A percentile compares a stretch with the other conserved stretches of the same genome.
phyloP scores from a whole-genome alignment of 2,329 filamentous ascomycete species.

The Arthroderma sp. region DNA sequence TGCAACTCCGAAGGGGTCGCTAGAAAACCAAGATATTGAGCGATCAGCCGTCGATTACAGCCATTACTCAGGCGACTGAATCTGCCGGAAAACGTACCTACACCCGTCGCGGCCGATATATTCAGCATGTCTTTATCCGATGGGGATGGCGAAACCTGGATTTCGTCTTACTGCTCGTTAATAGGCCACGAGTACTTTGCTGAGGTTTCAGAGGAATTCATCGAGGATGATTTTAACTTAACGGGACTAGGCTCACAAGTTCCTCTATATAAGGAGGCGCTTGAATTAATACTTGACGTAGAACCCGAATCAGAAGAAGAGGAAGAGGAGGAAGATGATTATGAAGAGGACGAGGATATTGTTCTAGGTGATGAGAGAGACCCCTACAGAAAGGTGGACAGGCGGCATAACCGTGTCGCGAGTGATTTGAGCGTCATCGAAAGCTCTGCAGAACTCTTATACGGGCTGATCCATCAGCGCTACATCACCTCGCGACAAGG shows the following conservation, averaged over 20 bases:
- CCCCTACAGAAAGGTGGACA: slow-evolving; percentile 41
- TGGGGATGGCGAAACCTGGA: slow-evolving; percentile 73
- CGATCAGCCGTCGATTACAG: too few relatives aligned
- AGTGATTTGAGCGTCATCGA: slow-evolving; percentile 93
- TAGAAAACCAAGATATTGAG: too few relatives aligned
- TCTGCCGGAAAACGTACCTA: too few relatives aligned
- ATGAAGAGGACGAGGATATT: slow-evolving; percentile 57
- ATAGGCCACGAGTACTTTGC: slow-evolving; percentile 98
- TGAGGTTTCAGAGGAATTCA: slow-evolving; percentile 96
- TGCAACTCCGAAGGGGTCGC: too few relatives aligned
- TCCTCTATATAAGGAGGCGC: slow-evolving; percentile 95
- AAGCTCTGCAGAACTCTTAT: slow-evolving; percentile 93
- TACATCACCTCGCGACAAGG: slow-evolving; percentile 94
- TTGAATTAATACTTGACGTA: slow-evolving; percentile 98
- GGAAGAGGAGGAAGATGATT: slow-evolving; percentile 52
- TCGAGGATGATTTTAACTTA: slow-evolving; percentile 98
- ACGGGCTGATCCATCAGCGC: slow-evolving; percentile 93
- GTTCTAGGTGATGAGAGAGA: slow-evolving; percentile 51
- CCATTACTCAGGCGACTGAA: too few relatives aligned
- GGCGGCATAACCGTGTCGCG: slow-evolving; percentile 72
- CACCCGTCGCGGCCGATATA: slow-evolving; percentile 18
- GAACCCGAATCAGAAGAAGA: slow-evolving; percentile 78
- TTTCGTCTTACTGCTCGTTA: slow-evolving; percentile 89
- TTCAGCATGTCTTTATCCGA: slow-evolving; percentile 34
- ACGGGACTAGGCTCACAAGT: slow-evolving; percentile 92